Evolutionary conservation across 768 basidiomycete genomes (phyloP).

Genomic region (Rhodotorula diobovata): DNA sequence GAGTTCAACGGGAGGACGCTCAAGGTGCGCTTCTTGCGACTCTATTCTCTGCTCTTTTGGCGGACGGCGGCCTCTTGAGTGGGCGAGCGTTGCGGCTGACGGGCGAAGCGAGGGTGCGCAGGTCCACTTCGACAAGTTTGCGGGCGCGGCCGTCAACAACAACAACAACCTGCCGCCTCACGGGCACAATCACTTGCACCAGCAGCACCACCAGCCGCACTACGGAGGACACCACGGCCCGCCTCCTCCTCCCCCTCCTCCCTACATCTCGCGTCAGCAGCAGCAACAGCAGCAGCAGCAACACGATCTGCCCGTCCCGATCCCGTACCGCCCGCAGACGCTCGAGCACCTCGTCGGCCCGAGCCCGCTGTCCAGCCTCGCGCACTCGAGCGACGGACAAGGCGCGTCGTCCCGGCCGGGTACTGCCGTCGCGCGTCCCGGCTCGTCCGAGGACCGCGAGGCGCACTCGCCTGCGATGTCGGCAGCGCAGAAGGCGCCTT

Average conservation of each 20-base stretch:
- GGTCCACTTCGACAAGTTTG: conserved; percentile 83
- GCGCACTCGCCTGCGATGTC: no score
- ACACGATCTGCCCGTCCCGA: background rate
- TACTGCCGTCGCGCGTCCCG: background rate
- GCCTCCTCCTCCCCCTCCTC: background rate
- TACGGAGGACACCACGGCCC: background rate
- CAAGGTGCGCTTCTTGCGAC: conserved; percentile 2
- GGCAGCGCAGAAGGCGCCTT: no score
- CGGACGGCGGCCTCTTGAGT: background rate
- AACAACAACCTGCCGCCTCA: background rate
- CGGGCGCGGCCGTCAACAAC: conserved; percentile 11
- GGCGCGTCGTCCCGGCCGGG: background rate
- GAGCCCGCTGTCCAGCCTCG: background rate
- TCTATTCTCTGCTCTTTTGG: background rate
- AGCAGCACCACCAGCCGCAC: background rate
- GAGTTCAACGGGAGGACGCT: conserved; percentile 43
- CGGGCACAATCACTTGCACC: background rate
- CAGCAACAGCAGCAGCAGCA: background rate
- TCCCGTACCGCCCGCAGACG: background rate
- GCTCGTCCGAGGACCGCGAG: no score
- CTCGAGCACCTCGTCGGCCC: background rate
- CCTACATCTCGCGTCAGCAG: no score
- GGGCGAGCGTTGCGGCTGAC: no score
- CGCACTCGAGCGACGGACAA: background rate
- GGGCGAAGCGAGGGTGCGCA: conserved; percentile 49